Base-by-base conservation (phyloP, 257 asterid species). In the Forsythia suspensa region DNA sequence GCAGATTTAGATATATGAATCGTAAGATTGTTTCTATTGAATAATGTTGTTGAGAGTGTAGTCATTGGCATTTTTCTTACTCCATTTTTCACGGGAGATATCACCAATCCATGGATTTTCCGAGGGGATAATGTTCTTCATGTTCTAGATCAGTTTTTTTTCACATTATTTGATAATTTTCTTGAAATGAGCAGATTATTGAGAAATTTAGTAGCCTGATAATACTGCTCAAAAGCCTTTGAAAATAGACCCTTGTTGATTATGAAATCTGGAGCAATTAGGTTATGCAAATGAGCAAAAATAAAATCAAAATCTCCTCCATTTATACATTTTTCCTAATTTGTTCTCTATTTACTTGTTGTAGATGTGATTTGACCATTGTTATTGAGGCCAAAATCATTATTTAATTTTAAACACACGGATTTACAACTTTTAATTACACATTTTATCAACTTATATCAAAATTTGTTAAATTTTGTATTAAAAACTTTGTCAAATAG, bases 21-120 rank as follows among this genome's bases (percentile, higher is more conserved):
- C 87, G 92, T 86, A 90, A 81, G 88, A 86, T 92, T 70, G 93
- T 91, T 81, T 84, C 90, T 0, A 90, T 96, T 8, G 93, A 93
- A 71, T 96, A 85, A 87, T 34, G 66, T 71, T 42, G 59, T 83
- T 18, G 13, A 36, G 68, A 9, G 36, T 9, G 37, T 61, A 24
- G 6, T 70, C 40, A 48, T 63, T 44, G 15, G 3, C 7, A 51
- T 44, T 44, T 51, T 74, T 44, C 70, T 34, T n/a, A 24, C 38
- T 74, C 38, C 21, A 66, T 72, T 77, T 29, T 75, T 21, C n/a
- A 40, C 51, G 65, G 65, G 13, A 78, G 70, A 63, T 29, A 29
- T 63, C 16, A 10, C 12, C 36, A 61, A 55, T 55, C 39, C 40
- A 21, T 63, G 18, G n/a, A 4, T 63, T 10, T 29, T 63, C 38